Conservation (phyloP, 805 yeast species). For the Yamadazyma kitorensis region DNA sequence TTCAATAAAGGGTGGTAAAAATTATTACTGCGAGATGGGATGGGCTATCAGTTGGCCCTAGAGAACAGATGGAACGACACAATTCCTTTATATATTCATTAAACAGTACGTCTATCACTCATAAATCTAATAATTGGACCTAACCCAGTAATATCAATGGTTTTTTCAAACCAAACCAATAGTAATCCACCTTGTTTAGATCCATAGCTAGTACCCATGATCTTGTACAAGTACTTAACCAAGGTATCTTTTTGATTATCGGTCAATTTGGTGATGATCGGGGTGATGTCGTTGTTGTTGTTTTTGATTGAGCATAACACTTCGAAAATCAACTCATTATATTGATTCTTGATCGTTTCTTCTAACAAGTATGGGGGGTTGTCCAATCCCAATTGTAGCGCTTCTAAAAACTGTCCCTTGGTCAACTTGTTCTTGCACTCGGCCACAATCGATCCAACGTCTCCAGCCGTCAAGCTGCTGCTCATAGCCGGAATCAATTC, state of each 20-base stretch:
- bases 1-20: too few relatives aligned
- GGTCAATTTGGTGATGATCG: conserved; percentile 56
- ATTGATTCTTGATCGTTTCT: conserved; percentile 48
- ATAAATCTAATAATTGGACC: conserved; percentile 86
- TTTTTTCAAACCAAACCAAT: conserved; percentile 89
- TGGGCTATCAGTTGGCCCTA: too few relatives aligned
- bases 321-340: conserved; percentile 56
- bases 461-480: conserved; percentile 37
- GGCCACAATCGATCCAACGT: conserved; percentile 52
- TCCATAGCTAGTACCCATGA: conserved; percentile 74
- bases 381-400: conserved; percentile 60
- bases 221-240: conserved; percentile 80
- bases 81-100: conserved; percentile 2
- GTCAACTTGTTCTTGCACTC: conserved; percentile 63
- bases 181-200: conserved; percentile 84
- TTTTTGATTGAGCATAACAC: conserved; percentile 51
- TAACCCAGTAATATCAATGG: conserved; percentile 78
- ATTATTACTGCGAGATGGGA: too few relatives aligned
- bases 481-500: conserved; percentile 60
- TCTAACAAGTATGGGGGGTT: conserved; percentile 84
- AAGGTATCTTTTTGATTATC: conserved; percentile 71
- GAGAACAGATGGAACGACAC: too few relatives aligned
- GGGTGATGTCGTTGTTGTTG: conserved; percentile 67
- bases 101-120: conserved; percentile 81
- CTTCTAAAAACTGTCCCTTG: conserved; percentile 69